These are phyloP conservation scores for Ceratocystis eucalypticola DNA, from an alignment of 2,329 filamentous ascomycete species.

Conservation along the genomic window DNA sequence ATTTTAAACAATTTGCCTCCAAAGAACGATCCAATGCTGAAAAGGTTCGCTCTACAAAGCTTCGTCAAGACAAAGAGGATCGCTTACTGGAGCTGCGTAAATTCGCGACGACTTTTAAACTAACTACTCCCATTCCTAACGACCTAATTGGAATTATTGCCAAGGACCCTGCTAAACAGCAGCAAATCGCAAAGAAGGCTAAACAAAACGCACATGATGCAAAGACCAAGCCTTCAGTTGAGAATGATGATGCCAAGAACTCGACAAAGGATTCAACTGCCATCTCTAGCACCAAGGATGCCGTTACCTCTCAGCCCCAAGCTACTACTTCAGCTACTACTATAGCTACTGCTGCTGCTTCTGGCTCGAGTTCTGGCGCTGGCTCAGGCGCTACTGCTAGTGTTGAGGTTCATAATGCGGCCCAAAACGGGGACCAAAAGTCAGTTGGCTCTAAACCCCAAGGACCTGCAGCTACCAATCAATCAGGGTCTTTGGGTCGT, in stretches of 20 bases:
- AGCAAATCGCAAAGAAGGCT: slow-evolving; percentile 68
- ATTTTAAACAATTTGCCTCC: slow-evolving; percentile 51
- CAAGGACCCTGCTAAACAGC: slow-evolving; percentile 90
- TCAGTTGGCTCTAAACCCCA: slow-evolving; percentile 1
- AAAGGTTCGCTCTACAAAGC: slow-evolving; percentile 43
- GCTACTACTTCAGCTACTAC: slow-evolving; percentile 25
- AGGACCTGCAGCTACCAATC: slow-evolving; percentile 37
- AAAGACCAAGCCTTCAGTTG: slow-evolving; percentile 21
- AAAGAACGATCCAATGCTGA: slow-evolving; percentile 43
- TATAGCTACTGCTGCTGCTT: slow-evolving; percentile 26
- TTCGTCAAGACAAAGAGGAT: slow-evolving; percentile 68
- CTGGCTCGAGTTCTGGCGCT: not conserved
- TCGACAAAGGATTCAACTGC: slow-evolving; percentile 31
- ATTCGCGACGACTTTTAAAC: slow-evolving; percentile 87
- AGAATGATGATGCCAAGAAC: slow-evolving; percentile 34
- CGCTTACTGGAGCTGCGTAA: slow-evolving; percentile 92
- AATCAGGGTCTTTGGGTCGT: slow-evolving; percentile 34
- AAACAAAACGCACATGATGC: slow-evolving; percentile 37
- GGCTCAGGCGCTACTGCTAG: not conserved
- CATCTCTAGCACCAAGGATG: slow-evolving; percentile 14
- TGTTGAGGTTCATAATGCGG: not conserved
- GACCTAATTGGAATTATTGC: slow-evolving; percentile 91
- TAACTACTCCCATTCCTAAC: slow-evolving; percentile 78
- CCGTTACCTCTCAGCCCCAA: not conserved
- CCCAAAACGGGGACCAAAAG: slow-evolving; percentile 7